Percentiles rank a stretch among this genome's conserved stretches.
phyloP scores from a whole-genome alignment of 1,284 basidiomycete species.

The Fomitopsis palustris region DNA sequence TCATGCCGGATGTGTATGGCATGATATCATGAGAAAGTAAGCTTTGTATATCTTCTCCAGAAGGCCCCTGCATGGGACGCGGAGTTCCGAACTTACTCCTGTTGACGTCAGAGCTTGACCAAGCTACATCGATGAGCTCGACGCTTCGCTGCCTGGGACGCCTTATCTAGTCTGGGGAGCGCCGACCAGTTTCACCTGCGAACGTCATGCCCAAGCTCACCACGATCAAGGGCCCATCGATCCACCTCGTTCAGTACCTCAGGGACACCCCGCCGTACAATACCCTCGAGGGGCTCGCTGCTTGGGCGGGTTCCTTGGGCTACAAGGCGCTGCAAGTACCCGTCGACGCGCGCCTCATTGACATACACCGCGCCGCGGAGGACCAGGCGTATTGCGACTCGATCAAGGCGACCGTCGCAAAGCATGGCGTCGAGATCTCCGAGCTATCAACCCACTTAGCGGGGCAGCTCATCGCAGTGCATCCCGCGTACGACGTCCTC shows the following conservation, averaged over 20 bases:
- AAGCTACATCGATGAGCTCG: neutral
- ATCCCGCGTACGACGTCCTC: neutral
- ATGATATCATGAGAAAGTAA: neutral
- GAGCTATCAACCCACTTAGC: neutral
- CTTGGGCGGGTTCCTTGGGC: neutral
- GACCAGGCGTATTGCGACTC: conserved; percentile 2
- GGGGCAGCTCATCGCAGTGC: conserved; percentile 1
- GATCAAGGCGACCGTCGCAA: neutral
- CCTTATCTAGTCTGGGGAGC: neutral
- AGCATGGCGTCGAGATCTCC: neutral
- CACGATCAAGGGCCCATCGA: conserved; percentile 2
- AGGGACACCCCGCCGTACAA: neutral
- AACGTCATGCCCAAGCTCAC: neutral
- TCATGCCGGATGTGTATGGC: neutral
- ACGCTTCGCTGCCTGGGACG: neutral
- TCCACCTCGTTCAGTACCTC: conserved; percentile 1
- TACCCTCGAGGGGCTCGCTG: neutral
- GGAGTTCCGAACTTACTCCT: neutral
- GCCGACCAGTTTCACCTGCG: neutral
- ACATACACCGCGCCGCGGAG: neutral
- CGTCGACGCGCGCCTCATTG: neutral
- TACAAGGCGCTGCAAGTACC: neutral
- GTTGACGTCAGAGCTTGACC: neutral
- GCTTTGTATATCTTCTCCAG: neutral
- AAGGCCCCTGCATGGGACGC: neutral